Evolutionary conservation across 108 stramenopile genomes (phyloP).

Genomic region (Nitzschia sp.): DNA sequence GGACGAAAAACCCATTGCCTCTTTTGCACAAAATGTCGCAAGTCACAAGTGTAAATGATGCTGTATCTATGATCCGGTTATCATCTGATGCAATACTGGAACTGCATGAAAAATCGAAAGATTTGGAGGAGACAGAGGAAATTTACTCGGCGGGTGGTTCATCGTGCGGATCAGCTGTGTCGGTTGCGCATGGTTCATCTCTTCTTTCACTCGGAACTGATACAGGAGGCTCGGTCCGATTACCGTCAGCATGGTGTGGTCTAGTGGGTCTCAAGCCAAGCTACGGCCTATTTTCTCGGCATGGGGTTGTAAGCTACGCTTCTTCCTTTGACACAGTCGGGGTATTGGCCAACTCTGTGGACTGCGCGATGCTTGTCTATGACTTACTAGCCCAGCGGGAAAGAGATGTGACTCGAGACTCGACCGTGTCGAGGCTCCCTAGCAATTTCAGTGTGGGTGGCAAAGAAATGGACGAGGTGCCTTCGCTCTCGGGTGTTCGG

Average conservation of each 20-base stretch:
- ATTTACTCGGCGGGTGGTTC: constrained; percentile 82
- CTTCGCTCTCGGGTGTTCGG: constrained; percentile 52
- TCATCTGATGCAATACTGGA: constrained; percentile 28
- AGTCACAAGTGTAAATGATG: neutral
- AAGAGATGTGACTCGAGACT: constrained; percentile 51
- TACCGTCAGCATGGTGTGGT: constrained; percentile 95
- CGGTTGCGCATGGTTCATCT: constrained; percentile 86
- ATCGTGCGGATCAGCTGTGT: constrained; percentile 90
- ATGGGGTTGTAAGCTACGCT: constrained; percentile 95
- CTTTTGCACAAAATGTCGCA: constrained; percentile 44
- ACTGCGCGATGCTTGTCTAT: constrained; percentile 62
- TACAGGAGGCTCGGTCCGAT: constrained; percentile 96
- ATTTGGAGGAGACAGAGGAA: constrained; percentile 10
- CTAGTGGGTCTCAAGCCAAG: constrained; percentile 96
- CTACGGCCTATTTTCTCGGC: constrained; percentile 88
- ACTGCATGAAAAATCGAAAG: constrained; percentile 23
- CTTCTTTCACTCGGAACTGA: constrained; percentile 93
- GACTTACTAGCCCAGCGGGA: constrained; percentile 42
- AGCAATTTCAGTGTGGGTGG: neutral
- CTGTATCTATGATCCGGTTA: constrained; percentile 6
- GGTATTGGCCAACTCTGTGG: constrained; percentile 64
- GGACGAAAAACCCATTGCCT: constrained; percentile 71
- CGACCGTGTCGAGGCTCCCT: constrained; percentile 39
- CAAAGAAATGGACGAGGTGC: neutral
- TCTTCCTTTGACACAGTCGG: constrained; percentile 94